These are phyloP conservation scores for Volvox carteri DNA, from an alignment of 163 green algal species.

Conservation along the genomic window DNA sequence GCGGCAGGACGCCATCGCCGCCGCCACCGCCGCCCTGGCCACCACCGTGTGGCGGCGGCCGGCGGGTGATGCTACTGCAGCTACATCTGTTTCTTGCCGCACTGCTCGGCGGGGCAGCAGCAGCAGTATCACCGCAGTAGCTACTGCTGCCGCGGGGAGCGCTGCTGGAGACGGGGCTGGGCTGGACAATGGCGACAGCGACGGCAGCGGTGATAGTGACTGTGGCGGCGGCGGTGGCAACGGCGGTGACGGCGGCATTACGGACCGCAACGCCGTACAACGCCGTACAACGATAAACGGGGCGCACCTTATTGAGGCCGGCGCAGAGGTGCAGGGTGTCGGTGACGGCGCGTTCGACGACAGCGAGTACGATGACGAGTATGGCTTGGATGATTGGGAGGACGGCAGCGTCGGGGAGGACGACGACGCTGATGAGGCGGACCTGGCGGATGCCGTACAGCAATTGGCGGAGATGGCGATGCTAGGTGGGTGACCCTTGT, in stretches of 20 bases:
- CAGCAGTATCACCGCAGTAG: background rate
- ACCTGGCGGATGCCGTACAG: slow-evolving; percentile 15
- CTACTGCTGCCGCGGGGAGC: background rate
- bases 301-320: too few species aligned
- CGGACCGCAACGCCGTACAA: too few species aligned
- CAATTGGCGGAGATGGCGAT: slow-evolving; percentile 50
- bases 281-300: too few species aligned
- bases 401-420: background rate
- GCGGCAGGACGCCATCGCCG: background rate
- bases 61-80: background rate
- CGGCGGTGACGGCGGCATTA: background rate
- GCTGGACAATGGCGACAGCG: background rate
- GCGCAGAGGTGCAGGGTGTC: background rate
- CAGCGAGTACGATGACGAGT: slow-evolving; percentile 17
- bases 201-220: background rate
- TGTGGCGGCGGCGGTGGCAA: background rate
- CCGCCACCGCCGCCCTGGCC: background rate
- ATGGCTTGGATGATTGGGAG: background rate
- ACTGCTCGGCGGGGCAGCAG: background rate
- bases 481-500: slow-evolving; percentile 45
- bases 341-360: background rate
- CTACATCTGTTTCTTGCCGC: too few species aligned
- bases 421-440: background rate
- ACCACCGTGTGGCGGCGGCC: background rate
- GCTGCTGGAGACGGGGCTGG: background rate